Base-by-base conservation (phyloP, 352 stramenopile species). In the Thalassiosira sp. region DNA sequence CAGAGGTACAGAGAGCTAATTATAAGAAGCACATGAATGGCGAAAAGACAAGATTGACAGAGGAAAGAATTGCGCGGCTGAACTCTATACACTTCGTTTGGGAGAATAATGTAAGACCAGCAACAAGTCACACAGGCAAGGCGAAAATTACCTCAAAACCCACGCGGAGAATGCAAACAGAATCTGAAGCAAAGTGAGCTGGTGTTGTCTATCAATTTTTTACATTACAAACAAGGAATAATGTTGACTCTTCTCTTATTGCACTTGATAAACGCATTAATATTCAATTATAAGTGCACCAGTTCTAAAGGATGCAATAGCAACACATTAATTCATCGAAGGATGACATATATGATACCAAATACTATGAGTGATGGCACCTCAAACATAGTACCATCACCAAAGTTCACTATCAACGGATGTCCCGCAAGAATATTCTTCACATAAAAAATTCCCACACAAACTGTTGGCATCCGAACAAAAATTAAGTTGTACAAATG, bases 401-500 rank as follows among this genome's bases (percentile, higher is more conserved):
- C 82, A 48, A 85, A 76, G 51, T 87, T 84, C 42, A 89, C 64
- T 35, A 84, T 56, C 37, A 89, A 73, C n/a, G 61, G 62, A 77
- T 87, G 82, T 20, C 72, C 72, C 27, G 78, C 10, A 7, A 58
- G 31, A 27, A 87, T 28, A 78, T 87, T 86, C 40, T 78, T 71
- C n/a, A 65, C 27, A 45, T 89, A 89, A 2, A 84, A 49, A 11
- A 82, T 24, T 3, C 42, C 72, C 33, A 76, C 68, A 1, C 31
- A 22, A 22, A 89, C 52, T 16, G 73, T 63, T 8, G 82, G 82
- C n/a, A 89, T 40, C 35, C 82, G 53, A 45, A 89, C 77, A 49
- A 89, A 75, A 22, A 81, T 8, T 40, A 84, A 65, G 61, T 89
- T 89, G 62, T 87, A 89, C 3, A 89, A 58, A 45, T 76, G 72